Evolutionary conservation across 2,329 filamentous ascomycete species (phyloP).

Genomic region (Alternaria arborescens): DNA sequence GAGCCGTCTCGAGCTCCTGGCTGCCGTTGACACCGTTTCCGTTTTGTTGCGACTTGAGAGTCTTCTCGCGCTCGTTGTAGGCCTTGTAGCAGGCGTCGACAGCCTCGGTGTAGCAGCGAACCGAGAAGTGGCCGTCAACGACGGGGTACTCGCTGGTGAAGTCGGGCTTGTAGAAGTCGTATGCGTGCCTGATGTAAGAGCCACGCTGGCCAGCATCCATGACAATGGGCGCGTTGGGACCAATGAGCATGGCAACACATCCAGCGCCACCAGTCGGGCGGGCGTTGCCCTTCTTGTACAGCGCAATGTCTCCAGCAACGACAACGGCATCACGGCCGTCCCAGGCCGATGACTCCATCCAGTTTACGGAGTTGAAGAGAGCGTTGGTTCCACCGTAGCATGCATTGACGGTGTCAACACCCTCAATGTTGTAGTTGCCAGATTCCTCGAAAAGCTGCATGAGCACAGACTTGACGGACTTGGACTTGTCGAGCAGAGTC

Average conservation of each 20-base stretch:
- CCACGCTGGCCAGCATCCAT: conserved; percentile 61
- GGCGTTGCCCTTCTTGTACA: conserved; percentile 64
- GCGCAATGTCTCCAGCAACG: conserved; percentile 62
- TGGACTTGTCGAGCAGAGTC: conserved; percentile 64
- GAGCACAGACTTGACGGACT: conserved; percentile 63
- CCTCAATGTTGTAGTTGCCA: conserved; percentile 64
- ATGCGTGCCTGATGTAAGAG: conserved; percentile 61
- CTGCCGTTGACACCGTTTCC: conserved; percentile 49
- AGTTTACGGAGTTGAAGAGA: conserved; percentile 63
- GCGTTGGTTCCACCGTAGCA: conserved; percentile 65
- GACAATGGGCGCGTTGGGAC: conserved; percentile 60
- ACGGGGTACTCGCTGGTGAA: conserved; percentile 63
- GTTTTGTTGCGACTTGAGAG: conserved; percentile 55
- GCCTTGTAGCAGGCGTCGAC: conserved; percentile 64
- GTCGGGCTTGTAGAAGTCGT: conserved; percentile 66
- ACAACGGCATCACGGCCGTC: conserved; percentile 63
- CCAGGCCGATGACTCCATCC: conserved; percentile 63
- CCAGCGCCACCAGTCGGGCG: conserved; percentile 63
- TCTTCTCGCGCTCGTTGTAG: conserved; percentile 60
- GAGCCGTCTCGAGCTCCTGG: conserved; percentile 54
- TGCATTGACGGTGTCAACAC: conserved; percentile 63
- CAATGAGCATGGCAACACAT: conserved; percentile 63
- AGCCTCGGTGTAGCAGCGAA: conserved; percentile 63
- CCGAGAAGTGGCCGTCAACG: conserved; percentile 62
- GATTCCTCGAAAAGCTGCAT: conserved; percentile 62